Percentiles rank a stretch among this genome's conserved stretches.
These are phyloP conservation scores for Haematococcus lacustris DNA, from an alignment of 139 green algal genomes.

Conservation along the genomic window DNA sequence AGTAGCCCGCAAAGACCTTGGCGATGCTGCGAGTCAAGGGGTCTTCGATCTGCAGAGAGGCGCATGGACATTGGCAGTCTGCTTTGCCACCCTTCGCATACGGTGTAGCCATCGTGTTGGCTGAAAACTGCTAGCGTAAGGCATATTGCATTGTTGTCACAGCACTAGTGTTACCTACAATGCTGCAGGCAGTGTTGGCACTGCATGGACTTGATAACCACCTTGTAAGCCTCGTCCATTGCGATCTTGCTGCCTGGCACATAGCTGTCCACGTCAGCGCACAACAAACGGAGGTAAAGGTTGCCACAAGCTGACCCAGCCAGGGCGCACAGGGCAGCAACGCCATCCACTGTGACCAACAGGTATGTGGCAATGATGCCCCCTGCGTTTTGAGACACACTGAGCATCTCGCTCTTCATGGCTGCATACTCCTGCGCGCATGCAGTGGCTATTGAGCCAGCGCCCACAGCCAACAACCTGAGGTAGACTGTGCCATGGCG, in stretches of 20 bases:
- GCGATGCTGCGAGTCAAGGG: slow-evolving; percentile 18
- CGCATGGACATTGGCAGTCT: no score
- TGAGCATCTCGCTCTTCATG: slow-evolving; percentile 45
- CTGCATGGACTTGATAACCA: no score
- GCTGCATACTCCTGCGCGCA: slow-evolving; percentile 47
- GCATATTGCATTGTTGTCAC: no score
- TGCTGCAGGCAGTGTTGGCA: no score
- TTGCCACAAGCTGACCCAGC: slow-evolving; percentile 42
- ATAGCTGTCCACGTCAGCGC: slow-evolving; percentile 44
- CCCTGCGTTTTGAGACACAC: slow-evolving; percentile 52
- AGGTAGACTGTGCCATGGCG: no score
- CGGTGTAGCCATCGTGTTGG: no score
- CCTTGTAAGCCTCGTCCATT: slow-evolving; percentile 41
- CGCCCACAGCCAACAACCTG: no score
- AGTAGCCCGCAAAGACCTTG: slow-evolving; percentile 42
- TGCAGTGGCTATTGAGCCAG: no score
- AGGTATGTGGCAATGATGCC: slow-evolving; percentile 50
- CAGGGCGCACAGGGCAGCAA: slow-evolving; percentile 45
- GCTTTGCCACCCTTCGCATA: no score
- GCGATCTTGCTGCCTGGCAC: slow-evolving; percentile 33
- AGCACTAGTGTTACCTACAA: no score
- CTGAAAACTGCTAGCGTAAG: no score
- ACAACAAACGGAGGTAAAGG: slow-evolving; percentile 48
- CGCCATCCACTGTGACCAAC: slow-evolving; percentile 39
- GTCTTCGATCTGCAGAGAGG: slow-evolving; percentile 42